Base-by-base conservation (phyloP, 805 yeast genomes). In the Zygoascus bituminiphila region DNA sequence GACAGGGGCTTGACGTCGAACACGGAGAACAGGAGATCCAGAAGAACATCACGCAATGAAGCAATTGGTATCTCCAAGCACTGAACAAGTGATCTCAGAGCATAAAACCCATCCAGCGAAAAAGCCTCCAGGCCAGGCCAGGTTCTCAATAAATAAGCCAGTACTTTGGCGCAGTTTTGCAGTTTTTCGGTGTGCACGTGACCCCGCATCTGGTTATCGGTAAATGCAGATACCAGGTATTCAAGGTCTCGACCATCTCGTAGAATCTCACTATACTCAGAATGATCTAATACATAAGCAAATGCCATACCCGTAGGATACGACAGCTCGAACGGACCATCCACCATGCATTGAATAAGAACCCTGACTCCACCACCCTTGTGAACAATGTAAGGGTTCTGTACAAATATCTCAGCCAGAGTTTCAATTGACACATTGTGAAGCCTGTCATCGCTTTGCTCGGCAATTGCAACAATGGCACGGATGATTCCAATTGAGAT, bases 41-140 rank as follows among this genome's bases (percentile, higher is more conserved):
- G 67, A 15, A 89, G 61, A 24, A 79, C 76, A 31, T 77, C 81
- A 37, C 86, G 76, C 21, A 65, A 51, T 1, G 71, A 62, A 1
- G 78, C 70, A 9, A 78, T 75, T n/a, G 79, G 79, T 46, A 75
- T 72, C n/a, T 69, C 64, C 39, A 93, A 67, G 60, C 88, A 82
- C 39, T 72, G 64, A 2, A 89, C 65, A 24, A 89, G 66, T 46
- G 78, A 77, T 38, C 67, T 69, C 20, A 89, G 60, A 8, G 82
- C 74, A 48, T 69, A 67, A 52, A 78, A 81, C 50, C 78, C 66
- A 54, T 81, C 70, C 48, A 75, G 71, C 0, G 84, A 74, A 56
- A 82, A 76, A 14, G 82, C 76, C 51, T 82, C 73, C 9, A 88
- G 58, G 0, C 98, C 99, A 10, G 84, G 72, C 79, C 91, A 82